Evolutionary conservation across 225 moss, liverwort and hornwort species (phyloP), one percentile per base, ranked within the genome.

Genomic region (Physcomitrellopsis africana): DNA sequence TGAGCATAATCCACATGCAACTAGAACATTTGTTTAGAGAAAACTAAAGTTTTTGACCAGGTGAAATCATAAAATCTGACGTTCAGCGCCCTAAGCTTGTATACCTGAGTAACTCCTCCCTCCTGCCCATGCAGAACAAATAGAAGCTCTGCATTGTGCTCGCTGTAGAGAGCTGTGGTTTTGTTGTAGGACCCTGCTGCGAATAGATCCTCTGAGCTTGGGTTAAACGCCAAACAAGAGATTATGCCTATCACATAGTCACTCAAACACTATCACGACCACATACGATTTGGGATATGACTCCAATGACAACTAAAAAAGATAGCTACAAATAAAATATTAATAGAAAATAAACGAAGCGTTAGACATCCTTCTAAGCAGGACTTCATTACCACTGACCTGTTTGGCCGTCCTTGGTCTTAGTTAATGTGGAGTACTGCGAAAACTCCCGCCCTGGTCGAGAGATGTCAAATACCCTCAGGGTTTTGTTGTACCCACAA

Each of bases 41-140:
- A 48, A 79, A 49, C 10, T 60, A 26, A 55, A 26, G 61, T 24
- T 5, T 9, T 22, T 13, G 57, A 57, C 27, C 32, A 29, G 51
- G 44, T 23, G 20, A 62, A 45, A 65, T 17, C 47, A 74, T 8
- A 15, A 22, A 16, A 63, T 46, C 20, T 0, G 10, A 44, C 27
- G 11, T 15, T 54, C 58, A 5, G 60, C 32, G 32, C 32, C 32
- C 7, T 70, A 66, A 63, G 18, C 37, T 49, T 13, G 81, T 37
- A 63, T 69, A 99, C 99, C 93, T 99, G 95, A 57, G 99, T 99
- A 32, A 99, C 93, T 70, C 99, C 99, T 74, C 99, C 99, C 71
- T 86, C 90, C 82, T 99, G 99, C 48, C 99, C 99, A 81, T 99
- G 99, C 54, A 99, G 93, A 64, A 99, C 93, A 90, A 90, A 93